Evolutionary conservation across 257 asterid genomes (phyloP).

Genomic region (Solanum dulcamara): DNA sequence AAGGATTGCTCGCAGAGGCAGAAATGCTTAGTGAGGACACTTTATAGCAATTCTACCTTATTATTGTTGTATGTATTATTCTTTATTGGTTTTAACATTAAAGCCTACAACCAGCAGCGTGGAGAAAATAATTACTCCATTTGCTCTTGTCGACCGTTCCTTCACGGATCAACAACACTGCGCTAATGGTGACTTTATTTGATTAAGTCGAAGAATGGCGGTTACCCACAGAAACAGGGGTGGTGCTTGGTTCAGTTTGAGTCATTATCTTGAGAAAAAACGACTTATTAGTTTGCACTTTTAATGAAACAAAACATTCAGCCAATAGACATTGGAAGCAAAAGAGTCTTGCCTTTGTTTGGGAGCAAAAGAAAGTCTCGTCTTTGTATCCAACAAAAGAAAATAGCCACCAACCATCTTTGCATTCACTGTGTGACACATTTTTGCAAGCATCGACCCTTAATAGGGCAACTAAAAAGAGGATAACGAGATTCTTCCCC

Average conservation of each 20-base stretch:
- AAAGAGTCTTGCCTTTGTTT: background rate
- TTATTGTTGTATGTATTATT: background rate
- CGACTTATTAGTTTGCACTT: background rate
- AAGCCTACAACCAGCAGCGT: background rate
- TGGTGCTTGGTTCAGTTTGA: background rate
- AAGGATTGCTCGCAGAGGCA: constrained; percentile 42
- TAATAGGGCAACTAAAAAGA: background rate
- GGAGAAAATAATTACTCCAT: background rate
- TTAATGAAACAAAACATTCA: background rate
- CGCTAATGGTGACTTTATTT: background rate
- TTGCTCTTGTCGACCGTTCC: background rate
- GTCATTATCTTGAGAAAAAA: background rate
- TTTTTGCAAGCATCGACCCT: background rate
- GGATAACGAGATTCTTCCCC: background rate
- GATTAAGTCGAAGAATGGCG: background rate
- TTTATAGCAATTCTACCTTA: background rate
- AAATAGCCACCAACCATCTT: background rate
- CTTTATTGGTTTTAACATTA: background rate
- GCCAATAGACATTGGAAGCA: background rate
- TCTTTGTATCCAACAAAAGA: background rate
- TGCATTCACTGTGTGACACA: background rate
- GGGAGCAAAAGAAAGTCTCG: background rate
- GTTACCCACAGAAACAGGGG: too few relatives aligned
- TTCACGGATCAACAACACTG: background rate
- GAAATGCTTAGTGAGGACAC: constrained; percentile 14